Evolutionary conservation across 371 early-diverging fungal species (phyloP).

Genomic region (Lichtheimia corymbifera): DNA sequence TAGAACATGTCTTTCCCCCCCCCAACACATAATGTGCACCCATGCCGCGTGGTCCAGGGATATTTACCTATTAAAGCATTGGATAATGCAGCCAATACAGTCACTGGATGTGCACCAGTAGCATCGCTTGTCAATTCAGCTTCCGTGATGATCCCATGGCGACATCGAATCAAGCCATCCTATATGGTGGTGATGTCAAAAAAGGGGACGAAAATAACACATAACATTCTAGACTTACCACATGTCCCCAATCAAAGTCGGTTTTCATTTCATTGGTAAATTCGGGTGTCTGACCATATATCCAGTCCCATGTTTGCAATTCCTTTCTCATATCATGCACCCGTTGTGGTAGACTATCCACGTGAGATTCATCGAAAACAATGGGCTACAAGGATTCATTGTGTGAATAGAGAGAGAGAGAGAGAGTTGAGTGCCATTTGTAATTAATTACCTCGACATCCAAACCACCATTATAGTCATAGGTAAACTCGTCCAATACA

Average conservation of each 20-base stretch:
- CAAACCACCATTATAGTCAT: slow-evolving; percentile 43
- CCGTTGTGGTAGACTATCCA: slow-evolving; percentile 29
- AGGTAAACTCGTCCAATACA: slow-evolving; percentile 69
- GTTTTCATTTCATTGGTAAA: slow-evolving; percentile 70
- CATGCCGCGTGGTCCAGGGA: background rate
- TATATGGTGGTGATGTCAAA: slow-evolving; percentile 6
- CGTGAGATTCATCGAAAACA: slow-evolving; percentile 29
- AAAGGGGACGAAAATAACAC: background rate
- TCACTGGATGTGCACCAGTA: slow-evolving; percentile 33
- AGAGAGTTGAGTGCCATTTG: too few relatives aligned
- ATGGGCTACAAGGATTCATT: slow-evolving; percentile 26
- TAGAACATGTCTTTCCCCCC: background rate
- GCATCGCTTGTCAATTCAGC: slow-evolving; percentile 33
- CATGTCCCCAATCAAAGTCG: slow-evolving; percentile 60
- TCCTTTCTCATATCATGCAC: slow-evolving; percentile 38
- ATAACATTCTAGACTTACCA: slow-evolving; percentile 43
- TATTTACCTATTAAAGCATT: slow-evolving; percentile 44
- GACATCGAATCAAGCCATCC: slow-evolving; percentile 28
- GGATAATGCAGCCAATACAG: slow-evolving; percentile 36
- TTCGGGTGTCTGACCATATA: slow-evolving; percentile 90
- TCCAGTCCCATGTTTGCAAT: slow-evolving; percentile 85
- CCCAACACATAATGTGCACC: background rate
- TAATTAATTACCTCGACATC: slow-evolving; percentile 30
- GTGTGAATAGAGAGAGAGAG: too few relatives aligned
- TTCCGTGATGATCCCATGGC: slow-evolving; percentile 43